Evolutionary conservation across 306 rosid species (phyloP), one percentile per base, ranked within the genome.

Genomic region (Rubus parviflorus): DNA sequence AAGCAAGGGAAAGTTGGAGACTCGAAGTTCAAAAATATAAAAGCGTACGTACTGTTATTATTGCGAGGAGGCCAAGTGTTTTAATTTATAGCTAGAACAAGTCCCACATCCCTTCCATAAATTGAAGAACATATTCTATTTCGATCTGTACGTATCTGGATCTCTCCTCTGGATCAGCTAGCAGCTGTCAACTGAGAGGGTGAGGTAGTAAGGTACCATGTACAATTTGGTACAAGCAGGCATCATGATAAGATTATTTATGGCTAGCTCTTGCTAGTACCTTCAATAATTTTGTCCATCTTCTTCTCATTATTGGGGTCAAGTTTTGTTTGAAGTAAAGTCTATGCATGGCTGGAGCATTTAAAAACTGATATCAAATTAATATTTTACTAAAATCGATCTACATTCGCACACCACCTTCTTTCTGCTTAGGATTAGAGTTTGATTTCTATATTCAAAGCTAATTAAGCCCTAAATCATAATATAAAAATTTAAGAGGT

Each of bases 161-260:
- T 25, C 30, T 61, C 67, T 30, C 7, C 9, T 62, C n/a, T 62
- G 12, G 35, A 30, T 35, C 10, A 35, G n/a, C 11, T 35, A 62
- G 43, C 68, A 62, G 43, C 68, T 62, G 68, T 62, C 68, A 62
- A 25, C n/a, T 62, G 56, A 43, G 68, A 38, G 15, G 70, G 30
- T 65, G 47, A 65, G 48, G 3, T 38, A 40, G 68, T 54, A 25
- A 42, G 77, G 77, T 74, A 58, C 77, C 56, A 58, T 38, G 77
- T 46, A 74, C 67, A 69, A 35, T n/a, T 30, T 58, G 20, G 37
- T 74, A 43, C 77, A 58, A 43, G 66, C 35, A 30, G 2, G 52
- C 40, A 41, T 53, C 22, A 73, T 7, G 77, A 73, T 73, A 73
- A 58, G 25, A 73, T 58, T 22, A 45, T 74, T 74, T 42, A 22